Evolutionary conservation across 495 filamentous ascomycete genomes (phyloP).

Genomic region (Hypoxylon rickii): DNA sequence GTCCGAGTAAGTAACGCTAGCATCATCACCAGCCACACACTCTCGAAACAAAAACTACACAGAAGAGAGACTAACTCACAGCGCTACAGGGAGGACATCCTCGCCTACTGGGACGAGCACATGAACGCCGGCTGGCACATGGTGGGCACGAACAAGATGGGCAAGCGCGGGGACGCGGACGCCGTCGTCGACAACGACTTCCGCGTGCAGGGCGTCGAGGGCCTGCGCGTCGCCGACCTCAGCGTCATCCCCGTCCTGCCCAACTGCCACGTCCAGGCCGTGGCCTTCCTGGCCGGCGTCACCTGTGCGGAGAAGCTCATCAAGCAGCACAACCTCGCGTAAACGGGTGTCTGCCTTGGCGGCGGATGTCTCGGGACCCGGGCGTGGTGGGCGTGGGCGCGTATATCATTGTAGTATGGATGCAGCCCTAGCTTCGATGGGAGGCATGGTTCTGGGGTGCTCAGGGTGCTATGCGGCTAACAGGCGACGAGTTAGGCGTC

Average conservation of each 20-base stretch:
- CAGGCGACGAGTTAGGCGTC: too few species aligned
- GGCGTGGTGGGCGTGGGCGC: too few species aligned
- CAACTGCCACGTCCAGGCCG: constrained; percentile 38
- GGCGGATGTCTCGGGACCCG: too few species aligned
- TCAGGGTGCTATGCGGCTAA: too few species aligned
- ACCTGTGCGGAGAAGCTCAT: constrained; percentile 49
- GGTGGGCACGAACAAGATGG: constrained; percentile 67
- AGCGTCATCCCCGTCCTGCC: constrained; percentile 62
- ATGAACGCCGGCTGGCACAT: constrained; percentile 53
- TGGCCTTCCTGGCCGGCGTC: constrained; percentile 41
- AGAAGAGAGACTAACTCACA: too few species aligned
- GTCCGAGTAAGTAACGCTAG: constrained; percentile 42
- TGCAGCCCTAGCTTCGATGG: too few species aligned
- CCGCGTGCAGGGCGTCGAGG: constrained; percentile 58
- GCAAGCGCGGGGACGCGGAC: constrained; percentile 47
- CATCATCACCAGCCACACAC: too few species aligned
- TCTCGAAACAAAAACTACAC: too few species aligned
- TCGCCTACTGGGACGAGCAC: constrained; percentile 50
- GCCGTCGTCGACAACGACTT: constrained; percentile 61
- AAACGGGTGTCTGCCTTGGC: too few species aligned
- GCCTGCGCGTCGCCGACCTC: constrained; percentile 65
- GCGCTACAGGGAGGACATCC: constrained; percentile 54
- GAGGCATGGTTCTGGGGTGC: too few species aligned
- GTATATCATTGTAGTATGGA: too few species aligned
- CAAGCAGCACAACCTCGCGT: constrained; percentile 38